Base-by-base conservation (phyloP, 108 stramenopile genomes). In the Skeletonema potamos region DNA sequence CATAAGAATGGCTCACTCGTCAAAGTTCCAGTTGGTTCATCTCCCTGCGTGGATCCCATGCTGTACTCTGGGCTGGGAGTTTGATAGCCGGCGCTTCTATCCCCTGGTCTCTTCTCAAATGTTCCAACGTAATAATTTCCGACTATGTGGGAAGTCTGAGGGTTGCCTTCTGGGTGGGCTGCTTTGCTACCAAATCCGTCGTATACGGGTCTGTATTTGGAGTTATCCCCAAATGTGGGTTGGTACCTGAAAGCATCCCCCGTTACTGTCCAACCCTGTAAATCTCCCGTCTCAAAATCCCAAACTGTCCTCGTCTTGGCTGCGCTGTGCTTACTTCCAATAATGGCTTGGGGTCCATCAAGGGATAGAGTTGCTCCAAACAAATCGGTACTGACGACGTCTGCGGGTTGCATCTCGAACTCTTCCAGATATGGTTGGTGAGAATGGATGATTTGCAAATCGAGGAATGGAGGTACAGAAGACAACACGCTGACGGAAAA, bases 201-300 rank as follows among this genome's bases (percentile, higher is more conserved):
- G 30, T 86, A 86, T 8, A 72, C 79, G 8, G 77, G 51, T 69
- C 89, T 80, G 61, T 61, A 79, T 27, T 64, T 76, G 3, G 82
- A 72, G 55, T 91, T 91, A 62, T 94, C 93, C 1, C 93, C 93
- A 56, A 68, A 87, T 1, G 91, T 95, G 2, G 93, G 91, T 41
- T 95, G 93, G 33, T 62, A 58, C 41, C 63, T 70, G 62, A 92
- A 92, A 12, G 91, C 91, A 30, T 46, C 65, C 24, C 93, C 93
- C 0, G 92, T 88, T n/a, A 39, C 37, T 39, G 54, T 71, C 93
- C 91, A 95, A 3, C 93, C 93, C 0, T 51, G 37, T 46, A 95
- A 64, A 57, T 85, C 85, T 26, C 90, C 93, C 8, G 93, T 90
- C 73, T 95, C 93, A 66, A 95, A 95, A 62, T 92, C 89, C 90